Conservation (phyloP, 208 protist species). For the Wallacemonas sp. region DNA sequence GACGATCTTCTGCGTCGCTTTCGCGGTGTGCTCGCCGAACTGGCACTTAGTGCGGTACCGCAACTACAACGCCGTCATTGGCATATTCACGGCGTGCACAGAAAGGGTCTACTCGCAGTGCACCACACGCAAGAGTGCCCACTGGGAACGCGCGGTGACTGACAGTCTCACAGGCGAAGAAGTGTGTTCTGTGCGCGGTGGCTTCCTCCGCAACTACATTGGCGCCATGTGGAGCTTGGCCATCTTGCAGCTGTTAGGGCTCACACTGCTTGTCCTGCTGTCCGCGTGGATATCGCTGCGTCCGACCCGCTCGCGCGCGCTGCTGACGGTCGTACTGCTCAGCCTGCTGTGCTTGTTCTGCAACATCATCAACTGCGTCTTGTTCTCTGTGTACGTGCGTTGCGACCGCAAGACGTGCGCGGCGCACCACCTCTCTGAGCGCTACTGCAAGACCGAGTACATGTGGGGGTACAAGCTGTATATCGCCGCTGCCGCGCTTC, state of each 20-base stretch:
- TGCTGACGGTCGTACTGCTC: conserved; percentile 27
- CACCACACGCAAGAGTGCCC: conserved; percentile 15
- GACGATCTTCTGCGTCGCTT: conserved; percentile 33
- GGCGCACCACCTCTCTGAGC: conserved; percentile 11
- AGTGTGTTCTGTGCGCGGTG: conserved; percentile 32
- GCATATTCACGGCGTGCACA: conserved; percentile 56
- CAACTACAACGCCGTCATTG: conserved; percentile 28
- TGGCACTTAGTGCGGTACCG: conserved; percentile 40
- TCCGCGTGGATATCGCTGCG: conserved; percentile 30
- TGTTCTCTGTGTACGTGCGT: conserved; percentile 51
- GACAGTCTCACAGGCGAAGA: conserved; percentile 29
- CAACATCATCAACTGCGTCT: conserved; percentile 40
- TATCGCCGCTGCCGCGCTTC: conserved; percentile 44
- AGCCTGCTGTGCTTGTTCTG: conserved; percentile 22
- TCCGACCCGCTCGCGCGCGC: conserved; percentile 46
- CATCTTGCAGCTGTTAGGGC: conserved; percentile 39
- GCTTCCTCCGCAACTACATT: conserved; percentile 32
- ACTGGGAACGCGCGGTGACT: conserved; percentile 17
- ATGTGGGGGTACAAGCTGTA: conserved; percentile 60
- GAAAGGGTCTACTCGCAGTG: conserved; percentile 31
- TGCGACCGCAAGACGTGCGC: conserved; percentile 47
- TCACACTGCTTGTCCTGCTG: conserved; percentile 25
- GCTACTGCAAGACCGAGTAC: conserved; percentile 27
- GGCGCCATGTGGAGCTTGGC: conserved; percentile 45
- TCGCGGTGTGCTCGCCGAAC: conserved; percentile 49